Percentiles rank a stretch among this genome's conserved stretches.
Evolutionary conservation across 1,284 basidiomycete species (phyloP).

Genomic region (Apiotrichum laibachii): DNA sequence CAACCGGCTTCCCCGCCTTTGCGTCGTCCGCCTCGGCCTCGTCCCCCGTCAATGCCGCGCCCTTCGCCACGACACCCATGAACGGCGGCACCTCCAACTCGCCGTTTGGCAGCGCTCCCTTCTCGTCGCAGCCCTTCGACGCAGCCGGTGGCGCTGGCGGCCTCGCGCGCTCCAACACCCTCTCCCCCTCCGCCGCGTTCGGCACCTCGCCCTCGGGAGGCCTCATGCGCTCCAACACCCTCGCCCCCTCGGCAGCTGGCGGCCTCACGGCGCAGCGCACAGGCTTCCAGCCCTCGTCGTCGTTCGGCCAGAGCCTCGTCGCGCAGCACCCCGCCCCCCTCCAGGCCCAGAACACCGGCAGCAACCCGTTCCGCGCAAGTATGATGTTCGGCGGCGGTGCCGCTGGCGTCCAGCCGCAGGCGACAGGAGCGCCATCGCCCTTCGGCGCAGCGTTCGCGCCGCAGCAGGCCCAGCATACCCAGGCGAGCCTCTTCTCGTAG

Average conservation of each 20-base stretch:
- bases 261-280: constrained; percentile 27
- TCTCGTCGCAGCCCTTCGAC: neutral
- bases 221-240: neutral
- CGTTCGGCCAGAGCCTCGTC: constrained; percentile 71
- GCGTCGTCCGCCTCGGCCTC: too few relatives aligned
- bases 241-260: neutral
- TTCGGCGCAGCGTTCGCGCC: too few relatives aligned
- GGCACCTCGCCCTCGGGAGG: neutral
- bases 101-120: neutral
- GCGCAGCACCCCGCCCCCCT: constrained; percentile 49
- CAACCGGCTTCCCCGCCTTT: constrained; percentile 25
- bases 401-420: too few relatives aligned
- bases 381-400: constrained; percentile 8
- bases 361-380: constrained; percentile 44
- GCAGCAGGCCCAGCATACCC: too few relatives aligned
- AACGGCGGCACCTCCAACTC: neutral
- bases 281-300: constrained; percentile 77
- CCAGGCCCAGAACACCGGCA: constrained; percentile 18
- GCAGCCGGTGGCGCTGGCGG: neutral
- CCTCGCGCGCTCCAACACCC: neutral
- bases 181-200: neutral
- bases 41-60: neutral
- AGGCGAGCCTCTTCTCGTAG: too few relatives aligned
- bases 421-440: too few relatives aligned
- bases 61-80: neutral